Conservation (phyloP, 495 filamentous ascomycete genomes). For the Annulohypoxylon stygium region DNA sequence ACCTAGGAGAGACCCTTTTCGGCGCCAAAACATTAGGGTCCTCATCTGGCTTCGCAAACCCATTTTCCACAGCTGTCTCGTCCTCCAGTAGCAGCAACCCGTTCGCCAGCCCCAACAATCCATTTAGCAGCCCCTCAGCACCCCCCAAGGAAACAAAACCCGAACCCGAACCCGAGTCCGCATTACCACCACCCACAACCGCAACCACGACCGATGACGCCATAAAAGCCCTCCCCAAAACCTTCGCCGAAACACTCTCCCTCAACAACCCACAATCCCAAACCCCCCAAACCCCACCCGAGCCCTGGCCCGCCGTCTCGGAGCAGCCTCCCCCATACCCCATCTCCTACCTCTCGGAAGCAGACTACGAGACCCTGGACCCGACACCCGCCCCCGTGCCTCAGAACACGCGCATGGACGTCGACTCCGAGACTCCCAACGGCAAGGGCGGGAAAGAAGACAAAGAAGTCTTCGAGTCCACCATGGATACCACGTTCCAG, state of each 20-base stretch:
- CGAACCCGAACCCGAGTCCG: conserved; percentile 46
- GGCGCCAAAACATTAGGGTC: conserved; percentile 59
- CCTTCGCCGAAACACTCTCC: conserved; percentile 74
- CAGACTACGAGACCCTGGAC: conserved; percentile 90
- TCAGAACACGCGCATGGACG: conserved; percentile 63
- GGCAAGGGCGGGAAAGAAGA: conserved; percentile 72
- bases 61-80: conserved; percentile 48
- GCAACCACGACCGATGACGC: conserved; percentile 46
- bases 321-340: conserved; percentile 79
- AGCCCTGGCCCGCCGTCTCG: conserved; percentile 80
- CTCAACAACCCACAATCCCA: conserved; percentile 59
- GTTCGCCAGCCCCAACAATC: conserved; percentile 47
- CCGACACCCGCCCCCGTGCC: conserved; percentile 58
- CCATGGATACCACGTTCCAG: conserved; percentile 89
- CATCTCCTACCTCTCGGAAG: conserved; percentile 81
- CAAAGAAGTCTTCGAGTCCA: conserved; percentile 85
- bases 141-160: conserved; percentile 28
- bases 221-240: conserved; percentile 67
- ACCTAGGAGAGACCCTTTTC: conserved; percentile 69
- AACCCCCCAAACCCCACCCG: conserved; percentile 58
- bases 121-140: conserved; percentile 44
- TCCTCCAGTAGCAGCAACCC: conserved; percentile 45
- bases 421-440: conserved; percentile 62
- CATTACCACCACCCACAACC: conserved; percentile 46
- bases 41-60: conserved; percentile 53